Evolutionary conservation across 805 yeast genomes (phyloP), one percentile per base, ranked within the genome.

Genomic region (Candida piceae): DNA sequence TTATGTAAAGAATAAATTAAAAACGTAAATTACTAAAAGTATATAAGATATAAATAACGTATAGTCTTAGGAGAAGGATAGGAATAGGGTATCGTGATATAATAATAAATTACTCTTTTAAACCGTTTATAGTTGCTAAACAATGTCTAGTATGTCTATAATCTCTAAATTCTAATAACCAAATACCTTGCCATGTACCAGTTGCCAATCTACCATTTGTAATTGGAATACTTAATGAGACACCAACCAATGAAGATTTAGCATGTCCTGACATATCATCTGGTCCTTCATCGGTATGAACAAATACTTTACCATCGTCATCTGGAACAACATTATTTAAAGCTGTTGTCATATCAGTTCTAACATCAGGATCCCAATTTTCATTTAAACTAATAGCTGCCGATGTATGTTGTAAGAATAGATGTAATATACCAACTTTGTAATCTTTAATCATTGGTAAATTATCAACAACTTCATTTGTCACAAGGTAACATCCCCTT

Each of bases 131-230:
- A 0, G 94, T 84, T 9, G 86, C 89, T 10, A 84, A 78, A 18
- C 84, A 63, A 37, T 71, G 70, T 50, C 94, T 70, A 7, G 78
- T 60, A 51, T 84, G 90, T 47, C 64, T 61, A 56, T 75, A 70
- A 31, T 67, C 66, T 49, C 94, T 69, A 60, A 85, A 84, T 55
- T 84, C 94, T 51, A 84, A 66, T 34, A 81, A 64, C 68, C 83
- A 84, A 29, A 85, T 71, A 0, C 93, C 94, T 55, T 84, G 94
- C 94, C 94, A 85, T 0, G 93, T 84, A 2, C 94, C 94, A 0
- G 80, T 68, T 1, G 79, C 80, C 38, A 84, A 61, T 23, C 66
- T 55, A 1, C 94, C 94, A 49, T 83, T 73, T 16, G 69, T 55
- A 33, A 84, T 83, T 2, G 94, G 94, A 29, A 84, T 75, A 4